A percentile compares a stretch with the other conserved stretches of the same genome.
These are phyloP conservation scores for Phaeosphaeria sp. DNA, from an alignment of 2,329 filamentous ascomycete genomes.

Conservation along the genomic window DNA sequence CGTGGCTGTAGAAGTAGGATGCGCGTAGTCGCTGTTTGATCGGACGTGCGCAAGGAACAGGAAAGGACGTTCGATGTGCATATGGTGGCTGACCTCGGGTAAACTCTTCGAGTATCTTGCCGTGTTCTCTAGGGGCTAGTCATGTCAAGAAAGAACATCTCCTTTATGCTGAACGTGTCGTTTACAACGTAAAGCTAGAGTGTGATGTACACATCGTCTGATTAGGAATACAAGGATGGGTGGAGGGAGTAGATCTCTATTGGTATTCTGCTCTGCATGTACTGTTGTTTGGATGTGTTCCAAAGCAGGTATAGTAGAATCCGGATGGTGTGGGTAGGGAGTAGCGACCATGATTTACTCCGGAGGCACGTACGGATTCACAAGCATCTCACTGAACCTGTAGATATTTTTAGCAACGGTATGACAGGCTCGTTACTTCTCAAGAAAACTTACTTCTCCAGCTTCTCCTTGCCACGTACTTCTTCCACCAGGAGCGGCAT, in stretches of 20 bases:
- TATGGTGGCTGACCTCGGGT: not conserved
- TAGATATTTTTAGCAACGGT: conserved; percentile 13
- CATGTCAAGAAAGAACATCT: not conserved
- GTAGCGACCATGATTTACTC: conserved; percentile 25
- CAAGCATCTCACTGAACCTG: conserved; percentile 81
- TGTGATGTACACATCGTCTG: not conserved
- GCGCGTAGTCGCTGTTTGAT: conserved; percentile 3
- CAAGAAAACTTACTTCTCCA: conserved; percentile 68
- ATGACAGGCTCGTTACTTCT: not conserved
- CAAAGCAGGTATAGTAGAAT: not conserved
- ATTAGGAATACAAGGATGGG: not conserved
- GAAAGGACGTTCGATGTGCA: conserved; percentile 5
- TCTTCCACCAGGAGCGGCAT: conserved; percentile 97
- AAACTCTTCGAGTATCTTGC: not conserved
- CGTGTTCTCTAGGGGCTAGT: not conserved
- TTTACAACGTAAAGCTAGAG: not conserved
- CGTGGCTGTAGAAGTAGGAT: not conserved
- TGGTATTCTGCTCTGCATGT: not conserved
- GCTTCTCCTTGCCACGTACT: conserved; percentile 90
- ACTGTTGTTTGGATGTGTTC: not conserved
- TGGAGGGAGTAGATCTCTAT: not conserved
- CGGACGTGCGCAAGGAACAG: conserved; percentile 23
- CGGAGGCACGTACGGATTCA: conserved; percentile 76
- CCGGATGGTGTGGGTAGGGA: not conserved
- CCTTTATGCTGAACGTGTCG: not conserved